Percentiles rank a stretch among this genome's conserved stretches.
Evolutionary conservation across 495 filamentous ascomycete species (phyloP).

Genomic region (Tuber umbilicatum): DNA sequence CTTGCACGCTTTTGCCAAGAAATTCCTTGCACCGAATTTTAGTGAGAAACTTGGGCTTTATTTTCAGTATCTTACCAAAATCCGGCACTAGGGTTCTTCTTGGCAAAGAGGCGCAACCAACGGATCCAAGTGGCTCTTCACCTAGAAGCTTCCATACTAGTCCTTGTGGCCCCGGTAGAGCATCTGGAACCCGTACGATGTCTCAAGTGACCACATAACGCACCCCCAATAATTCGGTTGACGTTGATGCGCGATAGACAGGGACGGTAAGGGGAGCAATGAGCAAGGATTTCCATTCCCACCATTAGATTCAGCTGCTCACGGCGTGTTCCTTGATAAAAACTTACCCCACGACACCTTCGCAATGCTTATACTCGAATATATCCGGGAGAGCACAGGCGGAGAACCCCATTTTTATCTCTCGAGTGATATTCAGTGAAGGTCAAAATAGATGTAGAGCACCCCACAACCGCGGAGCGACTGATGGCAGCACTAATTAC

Average conservation of each 20-base stretch:
- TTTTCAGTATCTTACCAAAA: neutral
- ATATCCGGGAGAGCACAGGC: neutral
- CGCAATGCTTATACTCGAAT: neutral
- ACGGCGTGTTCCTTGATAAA: neutral
- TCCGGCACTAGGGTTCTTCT: neutral
- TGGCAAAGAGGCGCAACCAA: neutral
- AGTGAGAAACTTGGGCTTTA: neutral
- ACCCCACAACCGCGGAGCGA: neutral
- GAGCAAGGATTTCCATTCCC: neutral
- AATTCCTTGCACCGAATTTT: neutral
- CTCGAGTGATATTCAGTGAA: constrained; percentile 2
- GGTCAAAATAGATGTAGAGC: neutral
- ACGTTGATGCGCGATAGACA: neutral
- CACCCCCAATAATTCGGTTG: neutral
- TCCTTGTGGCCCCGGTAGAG: neutral
- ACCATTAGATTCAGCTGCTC: neutral
- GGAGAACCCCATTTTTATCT: neutral
- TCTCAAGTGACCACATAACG: neutral
- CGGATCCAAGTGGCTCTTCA: neutral
- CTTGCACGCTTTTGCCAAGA: neutral
- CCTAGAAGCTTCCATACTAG: neutral
- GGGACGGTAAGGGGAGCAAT: neutral
- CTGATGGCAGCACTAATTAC: neutral
- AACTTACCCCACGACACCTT: neutral
- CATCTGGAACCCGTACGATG: neutral